These are phyloP conservation scores for Aegilops sharonensis DNA, from an alignment of 176 grass and related monocot genomes.

Conservation along the genomic window DNA sequence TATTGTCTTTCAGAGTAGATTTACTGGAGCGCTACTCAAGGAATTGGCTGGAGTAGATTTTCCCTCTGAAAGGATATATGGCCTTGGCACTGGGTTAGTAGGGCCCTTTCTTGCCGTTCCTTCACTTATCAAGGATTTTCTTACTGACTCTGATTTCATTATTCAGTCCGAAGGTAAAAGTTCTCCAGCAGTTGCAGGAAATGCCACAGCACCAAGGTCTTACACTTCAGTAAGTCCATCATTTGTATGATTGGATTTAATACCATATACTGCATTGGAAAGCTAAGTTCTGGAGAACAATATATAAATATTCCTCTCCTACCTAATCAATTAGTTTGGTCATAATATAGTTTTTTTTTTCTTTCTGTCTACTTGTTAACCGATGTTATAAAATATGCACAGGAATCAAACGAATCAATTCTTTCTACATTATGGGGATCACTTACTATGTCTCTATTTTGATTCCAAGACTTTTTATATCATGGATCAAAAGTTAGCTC, in stretches of 20 bases:
- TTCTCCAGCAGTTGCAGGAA: slow-evolving; percentile 73
- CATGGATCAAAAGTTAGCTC: not conserved
- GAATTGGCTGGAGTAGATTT: slow-evolving; percentile 76
- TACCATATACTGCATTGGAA: not conserved
- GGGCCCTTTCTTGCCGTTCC: not conserved
- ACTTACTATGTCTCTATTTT: not conserved
- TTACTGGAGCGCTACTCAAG: slow-evolving; percentile 79
- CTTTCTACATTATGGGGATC: not conserved
- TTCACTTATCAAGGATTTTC: not conserved
- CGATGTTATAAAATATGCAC: not conserved
- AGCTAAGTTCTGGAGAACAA: not conserved
- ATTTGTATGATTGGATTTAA: not conserved
- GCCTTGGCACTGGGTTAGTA: slow-evolving; percentile 85
- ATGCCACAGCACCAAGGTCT: slow-evolving; percentile 68
- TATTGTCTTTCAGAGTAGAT: slow-evolving; percentile 57
- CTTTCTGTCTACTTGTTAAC: not conserved
- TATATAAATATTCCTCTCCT: not conserved
- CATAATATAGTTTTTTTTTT: not conserved
- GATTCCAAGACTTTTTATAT: too few relatives aligned
- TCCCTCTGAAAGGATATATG: slow-evolving; percentile 85
- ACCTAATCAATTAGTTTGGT: not conserved
- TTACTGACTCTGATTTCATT: slow-evolving; percentile 22
- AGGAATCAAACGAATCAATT: not conserved
- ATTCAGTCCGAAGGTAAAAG: slow-evolving; percentile 81
- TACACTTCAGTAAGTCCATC: slow-evolving; percentile 68